Evolutionary conservation across 441 rosid genomes (phyloP).

Genomic region (Corymbia citriodora): DNA sequence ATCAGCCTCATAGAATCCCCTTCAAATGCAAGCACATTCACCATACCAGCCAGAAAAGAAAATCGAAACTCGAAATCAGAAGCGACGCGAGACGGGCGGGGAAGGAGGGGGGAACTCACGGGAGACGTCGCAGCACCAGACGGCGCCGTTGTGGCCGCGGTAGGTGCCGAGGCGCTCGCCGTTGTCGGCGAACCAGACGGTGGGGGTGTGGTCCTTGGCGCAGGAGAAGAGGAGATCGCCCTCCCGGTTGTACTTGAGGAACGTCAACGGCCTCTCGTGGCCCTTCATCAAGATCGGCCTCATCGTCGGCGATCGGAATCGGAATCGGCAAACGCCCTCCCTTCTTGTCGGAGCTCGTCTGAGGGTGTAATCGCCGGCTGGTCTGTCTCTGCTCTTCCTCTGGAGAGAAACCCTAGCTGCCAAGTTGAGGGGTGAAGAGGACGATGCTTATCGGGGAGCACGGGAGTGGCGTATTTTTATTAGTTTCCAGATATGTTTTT

Average conservation of each 20-base stretch:
- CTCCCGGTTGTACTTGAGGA: slow-evolving; percentile 80
- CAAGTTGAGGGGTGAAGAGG: not conserved
- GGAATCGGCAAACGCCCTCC: not conserved
- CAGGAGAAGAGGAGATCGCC: slow-evolving; percentile 93
- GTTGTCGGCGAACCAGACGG: slow-evolving; percentile 91
- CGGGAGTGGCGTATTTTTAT: not conserved
- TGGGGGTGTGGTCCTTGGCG: slow-evolving; percentile 89
- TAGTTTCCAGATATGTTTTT: not conserved
- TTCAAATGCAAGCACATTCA: not conserved
- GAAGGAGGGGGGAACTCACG: slow-evolving; percentile 15
- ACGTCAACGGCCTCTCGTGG: slow-evolving; percentile 94
- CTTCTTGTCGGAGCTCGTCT: not conserved
- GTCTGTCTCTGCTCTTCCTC: not conserved
- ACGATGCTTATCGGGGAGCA: not conserved
- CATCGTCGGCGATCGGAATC: slow-evolving; percentile 22
- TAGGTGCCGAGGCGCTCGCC: slow-evolving; percentile 92
- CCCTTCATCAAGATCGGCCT: slow-evolving; percentile 97
- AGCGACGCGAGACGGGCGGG: too few relatives aligned
- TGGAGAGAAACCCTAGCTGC: not conserved
- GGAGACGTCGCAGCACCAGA: slow-evolving; percentile 92
- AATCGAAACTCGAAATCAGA: not conserved
- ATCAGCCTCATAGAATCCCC: slow-evolving; percentile 73
- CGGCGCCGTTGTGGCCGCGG: slow-evolving; percentile 95
- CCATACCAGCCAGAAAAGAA: not conserved
- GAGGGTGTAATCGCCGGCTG: not conserved